Evolutionary conservation across 495 filamentous ascomycete genomes (phyloP).

Genomic region (Apodospora peruviana): DNA sequence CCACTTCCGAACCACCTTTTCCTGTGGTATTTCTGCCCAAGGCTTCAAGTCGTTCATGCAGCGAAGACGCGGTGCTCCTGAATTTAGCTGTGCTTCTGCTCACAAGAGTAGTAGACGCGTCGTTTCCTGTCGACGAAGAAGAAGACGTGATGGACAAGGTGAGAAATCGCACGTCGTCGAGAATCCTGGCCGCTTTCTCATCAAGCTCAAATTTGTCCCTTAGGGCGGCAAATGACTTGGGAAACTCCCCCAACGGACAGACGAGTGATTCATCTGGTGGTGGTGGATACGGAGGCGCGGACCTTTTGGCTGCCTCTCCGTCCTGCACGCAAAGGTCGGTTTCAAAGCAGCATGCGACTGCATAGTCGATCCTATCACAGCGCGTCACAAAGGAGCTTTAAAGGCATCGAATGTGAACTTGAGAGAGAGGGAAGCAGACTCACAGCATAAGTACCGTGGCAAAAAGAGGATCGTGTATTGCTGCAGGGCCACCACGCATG

Average conservation of each 20-base stretch:
- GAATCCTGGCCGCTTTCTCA: constrained; percentile 2
- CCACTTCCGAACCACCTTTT: neutral
- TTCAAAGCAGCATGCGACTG: constrained; percentile 18
- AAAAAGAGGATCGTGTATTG: constrained; percentile 11
- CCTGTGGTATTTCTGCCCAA: too few relatives aligned
- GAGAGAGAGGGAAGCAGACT: neutral
- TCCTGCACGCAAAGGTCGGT: constrained; percentile 10
- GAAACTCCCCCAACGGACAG: neutral
- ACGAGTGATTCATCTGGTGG: neutral
- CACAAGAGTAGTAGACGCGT: neutral
- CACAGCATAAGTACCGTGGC: constrained; percentile 7
- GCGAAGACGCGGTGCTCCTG: neutral
- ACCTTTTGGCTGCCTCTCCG: neutral
- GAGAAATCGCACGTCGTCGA: constrained; percentile 14
- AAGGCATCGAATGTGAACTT: neutral
- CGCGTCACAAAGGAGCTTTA: neutral
- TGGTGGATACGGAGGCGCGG: neutral
- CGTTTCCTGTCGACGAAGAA: neutral
- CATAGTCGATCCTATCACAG: constrained; percentile 15
- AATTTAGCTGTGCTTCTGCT: neutral
- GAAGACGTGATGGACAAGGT: constrained; percentile 8
- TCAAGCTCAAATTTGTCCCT: neutral
- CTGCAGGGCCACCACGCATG: constrained; percentile 8
- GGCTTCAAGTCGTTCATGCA: neutral
- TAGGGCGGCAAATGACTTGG: neutral